phyloP scores from a whole-genome alignment of 169 alveolate species.

The Hepatocystis sp. region DNA sequence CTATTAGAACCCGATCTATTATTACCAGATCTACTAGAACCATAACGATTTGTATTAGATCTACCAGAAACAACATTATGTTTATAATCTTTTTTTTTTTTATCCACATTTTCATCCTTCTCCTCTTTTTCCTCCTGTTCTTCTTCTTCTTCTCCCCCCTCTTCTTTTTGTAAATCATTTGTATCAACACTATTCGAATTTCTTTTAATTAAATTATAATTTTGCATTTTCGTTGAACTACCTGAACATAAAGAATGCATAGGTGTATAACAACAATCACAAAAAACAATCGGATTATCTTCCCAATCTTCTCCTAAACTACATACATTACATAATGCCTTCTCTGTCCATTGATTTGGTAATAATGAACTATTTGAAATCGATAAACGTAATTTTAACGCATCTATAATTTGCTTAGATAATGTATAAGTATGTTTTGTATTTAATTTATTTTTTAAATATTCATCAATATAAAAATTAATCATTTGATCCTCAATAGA shows the following conservation, averaged over 20 bases:
- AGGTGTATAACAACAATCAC: constrained; percentile 87
- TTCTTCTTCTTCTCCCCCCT: constrained; percentile 1
- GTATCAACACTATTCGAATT: constrained; percentile 19
- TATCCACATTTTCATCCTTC: neutral
- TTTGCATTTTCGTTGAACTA: constrained; percentile 50
- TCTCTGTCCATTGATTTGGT: constrained; percentile 87
- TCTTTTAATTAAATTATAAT: constrained; percentile 27
- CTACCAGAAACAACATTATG: no score
- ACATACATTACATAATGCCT: constrained; percentile 86
- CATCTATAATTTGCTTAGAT: constrained; percentile 82
- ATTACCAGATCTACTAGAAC: no score
- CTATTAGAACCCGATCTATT: no score
- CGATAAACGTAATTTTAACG: constrained; percentile 77
- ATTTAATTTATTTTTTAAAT: constrained; percentile 81
- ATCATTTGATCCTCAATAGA: constrained; percentile 84
- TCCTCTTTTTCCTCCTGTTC: neutral
- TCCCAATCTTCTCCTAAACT: constrained; percentile 88
- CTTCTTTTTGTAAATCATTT: neutral
- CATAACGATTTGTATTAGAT: no score
- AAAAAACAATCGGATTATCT: constrained; percentile 86
- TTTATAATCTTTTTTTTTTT: neutral
- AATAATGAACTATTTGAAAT: constrained; percentile 79
- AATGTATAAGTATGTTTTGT: constrained; percentile 84
- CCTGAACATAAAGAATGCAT: constrained; percentile 81
- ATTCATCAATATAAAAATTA: constrained; percentile 82